Evolutionary conservation across 2,329 filamentous ascomycete species (phyloP), one percentile per base, ranked within the genome.

Genomic region (Metarhizium album): DNA sequence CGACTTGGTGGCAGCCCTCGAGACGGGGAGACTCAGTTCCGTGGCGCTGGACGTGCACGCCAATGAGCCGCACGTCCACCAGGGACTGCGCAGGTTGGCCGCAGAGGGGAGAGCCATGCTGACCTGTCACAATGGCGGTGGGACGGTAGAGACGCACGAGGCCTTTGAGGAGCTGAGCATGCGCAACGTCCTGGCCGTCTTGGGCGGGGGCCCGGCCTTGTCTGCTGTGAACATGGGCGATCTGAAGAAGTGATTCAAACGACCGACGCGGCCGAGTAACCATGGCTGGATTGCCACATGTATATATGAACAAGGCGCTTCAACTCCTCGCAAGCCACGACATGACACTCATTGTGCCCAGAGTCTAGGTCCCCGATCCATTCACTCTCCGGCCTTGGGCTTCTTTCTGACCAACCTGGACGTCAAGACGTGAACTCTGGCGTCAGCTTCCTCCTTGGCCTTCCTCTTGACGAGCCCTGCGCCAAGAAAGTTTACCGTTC

Each of bases 41-140:
- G 78, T 76, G 0, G 83, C 79, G 0, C 65, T 87, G 40, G 83
- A 86, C 58, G 83, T 87, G 14, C 79, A 85, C 59, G 73, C 74
- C 7, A 58, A 74, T 55, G 83, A 87, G 62, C 82, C 83, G 3
- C 52, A 64, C 38, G 70, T 83, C 2, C 70, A 78, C 58, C 60
- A 67, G 29, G 65, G 71, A 23, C 61, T 84, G 52, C 42, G 65
- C 54, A 62, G 59, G 31, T 57, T 76, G 40, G 69, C 69, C 0
- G 59, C 60, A 6, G 51, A 59, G 45, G 67, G 69, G 0, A 73
- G 73, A 54, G 78, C 78, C 0, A 73, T 82, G 67, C 61, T 86
- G 50, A 79, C 83, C n/a, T 79, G 79, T 48, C 83, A 86, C 61
- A 84, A 84, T 56, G 83, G 82, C 1, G 82, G 82, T 0, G 80